A percentile compares a stretch with the other conserved stretches of the same genome.
phyloP scores from a whole-genome alignment of 2,329 filamentous ascomycete species.

The Uncinocarpus reesii region DNA sequence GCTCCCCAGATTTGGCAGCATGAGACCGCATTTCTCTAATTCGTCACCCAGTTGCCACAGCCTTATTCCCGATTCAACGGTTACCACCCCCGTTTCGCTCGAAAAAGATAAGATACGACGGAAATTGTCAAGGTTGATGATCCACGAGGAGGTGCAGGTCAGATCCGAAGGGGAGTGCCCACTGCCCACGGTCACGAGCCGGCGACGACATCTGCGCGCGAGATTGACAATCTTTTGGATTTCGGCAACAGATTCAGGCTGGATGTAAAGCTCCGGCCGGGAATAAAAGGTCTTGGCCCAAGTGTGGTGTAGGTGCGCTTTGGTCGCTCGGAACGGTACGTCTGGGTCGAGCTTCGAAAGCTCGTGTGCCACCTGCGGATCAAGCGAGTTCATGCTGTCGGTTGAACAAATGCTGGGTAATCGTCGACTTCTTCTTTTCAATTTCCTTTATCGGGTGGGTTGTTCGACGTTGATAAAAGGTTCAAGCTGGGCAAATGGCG shows the following conservation, averaged over 20 bases:
- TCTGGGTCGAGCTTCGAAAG: constrained; percentile 49
- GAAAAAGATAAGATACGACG: constrained; percentile 62
- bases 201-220: constrained; percentile 68
- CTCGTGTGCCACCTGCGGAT: constrained; percentile 34
- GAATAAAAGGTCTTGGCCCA: constrained; percentile 93
- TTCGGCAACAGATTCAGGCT: constrained; percentile 67
- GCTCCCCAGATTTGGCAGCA: constrained; percentile 84
- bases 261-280: constrained; percentile 80
- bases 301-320: constrained; percentile 69
- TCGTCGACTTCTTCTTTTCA: neutral
- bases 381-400: constrained; percentile 13
- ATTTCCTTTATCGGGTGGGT: neutral
- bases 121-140: constrained; percentile 83
- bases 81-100: constrained; percentile 53
- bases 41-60: constrained; percentile 62
- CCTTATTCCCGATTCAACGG: constrained; percentile 80
- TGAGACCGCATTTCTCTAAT: constrained; percentile 64
- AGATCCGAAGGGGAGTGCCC: constrained; percentile 86
- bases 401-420: neutral
- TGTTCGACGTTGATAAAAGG: neutral
- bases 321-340: constrained; percentile 65
- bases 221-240: constrained; percentile 74
- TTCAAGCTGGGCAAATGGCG: neutral
- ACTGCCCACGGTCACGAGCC: constrained; percentile 77
- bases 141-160: constrained; percentile 88